Evolutionary conservation across 768 basidiomycete species (phyloP), one percentile per base, ranked within the genome.

Genomic region (Lentinula guzmanii): DNA sequence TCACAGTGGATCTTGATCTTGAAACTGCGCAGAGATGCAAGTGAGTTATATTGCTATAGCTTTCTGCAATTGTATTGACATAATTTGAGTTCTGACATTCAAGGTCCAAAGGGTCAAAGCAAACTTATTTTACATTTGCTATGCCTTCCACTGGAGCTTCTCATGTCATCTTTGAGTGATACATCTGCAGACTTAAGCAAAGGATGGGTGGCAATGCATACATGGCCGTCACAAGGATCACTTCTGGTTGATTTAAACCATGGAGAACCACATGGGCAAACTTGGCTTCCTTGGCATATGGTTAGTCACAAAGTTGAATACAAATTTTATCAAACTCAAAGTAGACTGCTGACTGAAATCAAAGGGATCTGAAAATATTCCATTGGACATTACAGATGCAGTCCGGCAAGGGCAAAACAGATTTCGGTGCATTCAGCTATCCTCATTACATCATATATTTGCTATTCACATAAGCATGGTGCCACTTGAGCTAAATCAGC

Each of bases 381-480:
- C 75, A 41, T 59, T 80, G 21, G 75, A 82, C 52, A 71, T 85
- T 51, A 79, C 81, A 43, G 51, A 71, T 3, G 70, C 67, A 62
- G 65, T 85, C 1, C 70, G 64, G 35, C 71, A 75, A 45, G 84
- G 84, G 8, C 68, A 63, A 42, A 86, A 86, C 68, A 67, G 73
- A 4, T 68, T 86, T 58, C 75, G 78, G 41, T 75, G 85, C 59
- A 79, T 85, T 46, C 83, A 84, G 37, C 69, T 86, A 15, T 73
- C 74, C 5, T 68, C 71, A 54, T 48, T 64, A 37, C 45, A 62
- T n/a, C 54, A 50, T 60, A 33, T 58, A 31, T 64, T 64, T 50
- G 48, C 54, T 15, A 15, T 64, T 34, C 56, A 64, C 21, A 55
- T 61, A 10, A 59, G 58, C 21, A 35, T 43, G 9, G 55, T 50